Evolutionary conservation across 495 filamentous ascomycete species (phyloP).

Genomic region (Parathielavia appendiculata): DNA sequence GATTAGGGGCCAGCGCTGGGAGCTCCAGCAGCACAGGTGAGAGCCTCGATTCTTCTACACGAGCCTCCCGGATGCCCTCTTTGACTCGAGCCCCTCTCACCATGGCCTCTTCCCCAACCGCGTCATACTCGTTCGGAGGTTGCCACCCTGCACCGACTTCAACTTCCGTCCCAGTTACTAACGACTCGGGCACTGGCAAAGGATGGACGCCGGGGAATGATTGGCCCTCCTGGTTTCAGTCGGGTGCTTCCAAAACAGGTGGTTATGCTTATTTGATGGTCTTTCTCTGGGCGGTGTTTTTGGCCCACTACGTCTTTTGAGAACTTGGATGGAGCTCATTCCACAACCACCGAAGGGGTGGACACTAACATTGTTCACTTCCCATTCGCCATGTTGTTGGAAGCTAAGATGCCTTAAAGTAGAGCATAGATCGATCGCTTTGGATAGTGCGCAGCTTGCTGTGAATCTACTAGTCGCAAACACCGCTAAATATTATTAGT

Average conservation of each 20-base stretch:
- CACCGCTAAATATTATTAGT: too few species aligned
- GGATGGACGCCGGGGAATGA: slow-evolving; percentile 17
- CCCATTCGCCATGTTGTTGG: too few species aligned
- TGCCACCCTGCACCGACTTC: neutral
- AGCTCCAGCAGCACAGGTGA: neutral
- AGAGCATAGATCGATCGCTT: too few species aligned
- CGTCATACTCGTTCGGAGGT: neutral
- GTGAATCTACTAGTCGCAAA: too few species aligned
- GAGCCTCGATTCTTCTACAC: neutral
- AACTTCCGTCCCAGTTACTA: neutral
- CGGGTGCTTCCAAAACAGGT: neutral
- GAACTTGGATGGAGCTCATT: too few species aligned
- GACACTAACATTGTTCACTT: too few species aligned
- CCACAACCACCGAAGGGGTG: too few species aligned
- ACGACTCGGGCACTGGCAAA: neutral
- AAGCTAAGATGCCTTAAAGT: too few species aligned
- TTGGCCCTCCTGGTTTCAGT: slow-evolving; percentile 15
- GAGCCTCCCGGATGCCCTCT: too few species aligned
- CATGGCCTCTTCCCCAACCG: neutral
- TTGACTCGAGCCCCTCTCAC: neutral
- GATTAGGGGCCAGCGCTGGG: neutral
- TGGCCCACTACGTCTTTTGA: neutral
- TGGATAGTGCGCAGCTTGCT: too few species aligned
- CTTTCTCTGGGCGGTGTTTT: neutral
- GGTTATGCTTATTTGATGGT: neutral